Evolutionary conservation across 31 red algal genomes (phyloP), one percentile per base, ranked within the genome.

Genomic region (Porphyra umbilicalis): DNA sequence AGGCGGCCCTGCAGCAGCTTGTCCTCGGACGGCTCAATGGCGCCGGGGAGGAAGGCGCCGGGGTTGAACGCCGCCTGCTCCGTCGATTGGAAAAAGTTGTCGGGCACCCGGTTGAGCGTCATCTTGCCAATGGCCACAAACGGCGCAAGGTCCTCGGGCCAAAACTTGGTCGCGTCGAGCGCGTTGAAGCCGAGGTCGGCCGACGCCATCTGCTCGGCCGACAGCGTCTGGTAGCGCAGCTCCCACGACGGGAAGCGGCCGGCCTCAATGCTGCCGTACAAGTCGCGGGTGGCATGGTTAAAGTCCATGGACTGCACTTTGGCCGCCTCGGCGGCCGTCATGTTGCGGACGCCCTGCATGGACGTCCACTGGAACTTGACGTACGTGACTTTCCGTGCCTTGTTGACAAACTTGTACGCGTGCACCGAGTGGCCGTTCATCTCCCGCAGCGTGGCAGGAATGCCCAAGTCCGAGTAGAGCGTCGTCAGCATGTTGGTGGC

Each of bases 291-390:
- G 16, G 93, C 97, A 83, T 99, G 97, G 76, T 83, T 93, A 78
- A 99, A 99, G 82, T 99, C 91, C 39, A 90, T 84, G 7, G 94
- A 94, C 67, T 76, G 90, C 31, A 94, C 87, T 18, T 38, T 79
- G 18, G 81, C 90, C 35, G 93, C 94, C 71, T 99, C 97, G 38
- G 94, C 97, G 77, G 94, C 93, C 0, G 96, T 38, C 14, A 99
- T 79, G 85, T 94, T 99, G 34, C 94, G 81, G 79, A 92, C 84
- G 35, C 94, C 97, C 35, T 90, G 86, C 75, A 88, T 90, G 75
- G 88, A 83, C 35, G 90, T 80, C 97, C 97, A 98, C 67, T 98
- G 93, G 81, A 98, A 98, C 38, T 95, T 95, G 33, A 98, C 96
- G 77, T 98, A 98, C 34, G 90, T 95, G 75, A 88, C 93, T 35